Conservation (phyloP, 2,329 filamentous ascomycete genomes). For the Macrophomina pseudophaseolina region DNA sequence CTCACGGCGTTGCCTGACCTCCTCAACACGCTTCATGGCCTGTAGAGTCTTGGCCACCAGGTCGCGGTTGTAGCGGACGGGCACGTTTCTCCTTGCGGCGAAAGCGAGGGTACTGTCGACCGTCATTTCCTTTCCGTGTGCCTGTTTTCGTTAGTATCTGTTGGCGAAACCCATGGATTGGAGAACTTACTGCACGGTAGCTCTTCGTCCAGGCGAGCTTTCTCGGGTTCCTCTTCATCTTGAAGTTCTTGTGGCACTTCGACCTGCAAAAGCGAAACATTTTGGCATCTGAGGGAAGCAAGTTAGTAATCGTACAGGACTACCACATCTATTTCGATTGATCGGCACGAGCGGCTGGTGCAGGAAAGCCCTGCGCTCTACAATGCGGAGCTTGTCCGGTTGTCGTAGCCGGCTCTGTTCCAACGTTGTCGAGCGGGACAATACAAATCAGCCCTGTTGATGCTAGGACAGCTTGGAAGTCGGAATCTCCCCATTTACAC, state of each 20-base stretch:
- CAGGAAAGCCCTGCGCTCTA: neutral
- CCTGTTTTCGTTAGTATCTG: constrained; percentile 49
- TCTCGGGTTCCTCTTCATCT: constrained; percentile 97
- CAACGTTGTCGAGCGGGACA: too few relatives aligned
- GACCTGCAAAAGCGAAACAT: constrained; percentile 68
- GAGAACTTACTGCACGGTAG: constrained; percentile 61
- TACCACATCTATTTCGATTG: neutral
- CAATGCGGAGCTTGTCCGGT: too few relatives aligned
- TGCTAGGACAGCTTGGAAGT: too few relatives aligned
- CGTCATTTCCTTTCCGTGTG: constrained; percentile 74
- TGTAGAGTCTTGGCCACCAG: constrained; percentile 84
- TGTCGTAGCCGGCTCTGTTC: too few relatives aligned
- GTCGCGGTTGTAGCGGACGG: constrained; percentile 94
- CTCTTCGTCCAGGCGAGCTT: constrained; percentile 98
- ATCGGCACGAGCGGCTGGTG: neutral
- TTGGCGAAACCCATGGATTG: too few relatives aligned
- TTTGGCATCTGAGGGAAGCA: constrained; percentile 48
- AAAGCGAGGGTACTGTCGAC: constrained; percentile 95
- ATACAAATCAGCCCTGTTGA: too few relatives aligned
- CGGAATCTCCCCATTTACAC: too few relatives aligned
- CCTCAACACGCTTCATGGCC: constrained; percentile 88
- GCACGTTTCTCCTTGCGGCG: constrained; percentile 89
- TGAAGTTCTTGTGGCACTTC: constrained; percentile 76
- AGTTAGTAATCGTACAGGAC: neutral
- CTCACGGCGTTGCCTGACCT: constrained; percentile 84